Evolutionary conservation across 2,329 filamentous ascomycete species (phyloP).

Genomic region (Diaporthe caulivora): DNA sequence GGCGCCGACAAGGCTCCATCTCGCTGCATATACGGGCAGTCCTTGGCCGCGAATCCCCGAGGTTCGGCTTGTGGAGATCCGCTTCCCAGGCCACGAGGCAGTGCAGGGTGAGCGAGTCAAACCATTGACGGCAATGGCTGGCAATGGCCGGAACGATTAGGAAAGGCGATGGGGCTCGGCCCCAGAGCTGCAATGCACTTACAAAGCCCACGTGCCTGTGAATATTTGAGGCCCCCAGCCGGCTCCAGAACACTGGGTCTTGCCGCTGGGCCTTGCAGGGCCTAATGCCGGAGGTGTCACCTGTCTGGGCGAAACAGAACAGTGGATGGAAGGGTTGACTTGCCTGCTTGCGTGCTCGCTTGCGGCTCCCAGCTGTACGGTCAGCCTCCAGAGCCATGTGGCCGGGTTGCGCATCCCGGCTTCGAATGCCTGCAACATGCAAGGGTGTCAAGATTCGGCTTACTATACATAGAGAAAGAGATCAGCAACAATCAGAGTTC

Average conservation of each 20-base stretch:
- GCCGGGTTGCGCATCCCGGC: neutral
- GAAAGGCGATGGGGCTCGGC: neutral
- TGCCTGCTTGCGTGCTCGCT: neutral
- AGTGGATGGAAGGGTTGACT: neutral
- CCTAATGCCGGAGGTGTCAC: neutral
- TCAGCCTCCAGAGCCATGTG: neutral
- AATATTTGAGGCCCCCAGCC: neutral
- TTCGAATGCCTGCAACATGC: neutral
- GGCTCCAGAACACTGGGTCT: neutral
- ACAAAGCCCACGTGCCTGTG: neutral
- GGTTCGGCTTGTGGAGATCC: neutral
- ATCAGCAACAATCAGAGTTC: neutral
- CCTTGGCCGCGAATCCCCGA: neutral
- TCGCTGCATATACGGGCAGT: neutral
- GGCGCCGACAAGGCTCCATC: neutral
- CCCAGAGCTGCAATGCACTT: neutral
- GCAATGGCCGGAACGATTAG: neutral
- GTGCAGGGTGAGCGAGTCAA: conserved; percentile 18
- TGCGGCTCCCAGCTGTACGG: neutral
- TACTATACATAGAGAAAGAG: conserved; percentile 4
- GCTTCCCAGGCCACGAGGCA: neutral
- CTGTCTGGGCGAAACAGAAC: neutral
- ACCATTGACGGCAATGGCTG: neutral
- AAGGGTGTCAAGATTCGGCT: neutral
- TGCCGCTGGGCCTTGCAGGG: neutral